Base-by-base conservation (phyloP, 2,329 filamentous ascomycete species). In the Grosmannia serpens region DNA sequence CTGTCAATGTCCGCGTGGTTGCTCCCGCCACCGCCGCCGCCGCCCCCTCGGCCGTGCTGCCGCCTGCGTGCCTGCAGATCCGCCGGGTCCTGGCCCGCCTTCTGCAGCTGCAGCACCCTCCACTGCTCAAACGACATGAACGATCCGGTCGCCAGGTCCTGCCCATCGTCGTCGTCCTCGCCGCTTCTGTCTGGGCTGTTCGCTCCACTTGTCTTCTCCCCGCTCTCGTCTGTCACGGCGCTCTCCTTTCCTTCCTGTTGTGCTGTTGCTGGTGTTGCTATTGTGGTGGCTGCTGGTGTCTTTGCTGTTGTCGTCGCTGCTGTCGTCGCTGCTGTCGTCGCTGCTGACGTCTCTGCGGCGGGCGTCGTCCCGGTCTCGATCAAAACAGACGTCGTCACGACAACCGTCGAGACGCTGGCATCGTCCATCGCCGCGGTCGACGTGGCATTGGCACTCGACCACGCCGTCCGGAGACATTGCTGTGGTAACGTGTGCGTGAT, bases 51-150 rank as follows among this genome's bases (percentile, higher is more conserved):
- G 22, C 44, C 33, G 53, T 55, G 58, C 31, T 56, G 58, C 24
- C 50, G 54, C 20, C 31, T 7, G 75, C 88, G 68, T 80, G 79
- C 71, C 80, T 85, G 71, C 80, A 89, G 64, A 73, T 88, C 68
- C 76, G 90, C 71, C 7, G 76, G 75, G 57, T 83, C 79, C 67
- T 96, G 92, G 15, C 90, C 92, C 4, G 84, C 86, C 68, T 90
- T 89, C 56, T 86, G 88, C 22, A 97, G 75, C 74, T 95, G 96
- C 76, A 91, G 88, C 67, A 87, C 89, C 74, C 96, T 97, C 94
- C 94, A 99, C 67, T 97, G 92, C 69, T 97, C 94, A 66, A 99
- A 99, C 0, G 94, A 96, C 66, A 97, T 84, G 70, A 97, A 97
- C 8, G 91, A 86, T 53, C 71, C 70, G 2, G 74, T 73, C 53